Evolutionary conservation across 495 filamentous ascomycete genomes (phyloP), one percentile per base, ranked within the genome.

Genomic region (Pyrenula massariospora): DNA sequence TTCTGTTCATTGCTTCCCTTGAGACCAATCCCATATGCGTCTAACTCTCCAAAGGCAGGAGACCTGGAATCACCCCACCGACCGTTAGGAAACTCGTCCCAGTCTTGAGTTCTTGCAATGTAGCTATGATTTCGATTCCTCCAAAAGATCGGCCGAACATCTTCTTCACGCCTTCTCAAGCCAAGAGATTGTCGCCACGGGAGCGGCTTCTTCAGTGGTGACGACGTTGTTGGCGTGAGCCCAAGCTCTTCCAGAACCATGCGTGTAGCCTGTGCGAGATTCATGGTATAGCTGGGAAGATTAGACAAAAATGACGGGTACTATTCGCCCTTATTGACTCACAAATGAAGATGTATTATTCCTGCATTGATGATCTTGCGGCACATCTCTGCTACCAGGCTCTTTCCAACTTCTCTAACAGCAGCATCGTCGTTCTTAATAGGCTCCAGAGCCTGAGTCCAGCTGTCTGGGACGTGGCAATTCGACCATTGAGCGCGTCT

Each of bases 141-240:
- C 94, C 94, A 99, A 80, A 97, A 99, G 63, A 99, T 95, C 3
- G 94, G 94, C 50, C 94, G 91, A 50, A 99, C 94, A 66, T 97
- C 95, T 73, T 99, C 94, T 24, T 84, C 84, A 58, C 91, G 80
- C 22, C 94, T 85, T 25, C 89, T 90, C 54, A 95, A 77, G 52
- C 83, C 91, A 48, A 96, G 85, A 31, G 91, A 96, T 60, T 91
- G 90, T 65, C 95, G 85, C 91, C 95, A 99, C 22, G 94, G 94
- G 12, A 99, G 76, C 25, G 89, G 72, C 62, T 90, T 88, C 65
- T 91, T 89, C 51, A 86, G 75, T 12, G 89, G 90, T 42, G 87
- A 83, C 50, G 82, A 75, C 1, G 82, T 73, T 11, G 91, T 87
- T 0, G 91, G 91, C 52, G 85, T 71, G 65, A 96, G 79, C 24